Base-by-base conservation (phyloP, 495 filamentous ascomycete genomes). In the Xylaria telfairii region DNA sequence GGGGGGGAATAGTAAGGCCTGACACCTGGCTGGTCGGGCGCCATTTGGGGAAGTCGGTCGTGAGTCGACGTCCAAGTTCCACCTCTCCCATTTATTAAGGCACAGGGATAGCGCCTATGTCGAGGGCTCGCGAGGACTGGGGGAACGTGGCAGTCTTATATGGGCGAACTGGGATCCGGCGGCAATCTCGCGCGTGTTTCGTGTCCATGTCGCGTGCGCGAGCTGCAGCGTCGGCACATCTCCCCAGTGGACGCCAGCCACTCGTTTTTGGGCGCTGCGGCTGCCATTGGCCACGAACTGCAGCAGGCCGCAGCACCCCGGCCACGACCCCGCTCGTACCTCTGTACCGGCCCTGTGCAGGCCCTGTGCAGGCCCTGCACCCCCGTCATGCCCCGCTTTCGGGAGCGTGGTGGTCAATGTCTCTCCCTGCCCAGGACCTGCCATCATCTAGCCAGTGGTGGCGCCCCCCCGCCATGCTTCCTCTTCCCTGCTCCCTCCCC, bases 151-250 rank as follows among this genome's bases (percentile, higher is more conserved):
- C 66, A 61, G 69, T 67, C 70, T 77, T 77, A 75, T 74, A 74
- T 70, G 72, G 67, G 30, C 30, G 60, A 69, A 57, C 64, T 62
- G 57, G 70, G 64, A 72, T 67, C 3, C 63, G 57, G 71, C 70
- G 67, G 66, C 47, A 70, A 53, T 68, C 65, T 76, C 76, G 76
- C 76, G 76, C 76, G 57, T 78, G 71, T 78, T 75, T 78, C 76
- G 76, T 78, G 76, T 73, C 51, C 62, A 53, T 54, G 51, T 78
- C 76, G 76, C 71, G 76, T 54, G 71, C 73, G 71, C 32, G 60
- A 71, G 46, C 42, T 68, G 60, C 68, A 66, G 46, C 28, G 46
- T 72, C 75, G 74, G 76, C 76, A 75, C 74, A 53, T 64, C 71
- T 69, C 59, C 62, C 68, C 69, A 68, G 64, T 57, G 61, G 59